phyloP scores from a whole-genome alignment of 2,329 filamentous ascomycete genomes.

The Emmonsiellopsis sp. region DNA sequence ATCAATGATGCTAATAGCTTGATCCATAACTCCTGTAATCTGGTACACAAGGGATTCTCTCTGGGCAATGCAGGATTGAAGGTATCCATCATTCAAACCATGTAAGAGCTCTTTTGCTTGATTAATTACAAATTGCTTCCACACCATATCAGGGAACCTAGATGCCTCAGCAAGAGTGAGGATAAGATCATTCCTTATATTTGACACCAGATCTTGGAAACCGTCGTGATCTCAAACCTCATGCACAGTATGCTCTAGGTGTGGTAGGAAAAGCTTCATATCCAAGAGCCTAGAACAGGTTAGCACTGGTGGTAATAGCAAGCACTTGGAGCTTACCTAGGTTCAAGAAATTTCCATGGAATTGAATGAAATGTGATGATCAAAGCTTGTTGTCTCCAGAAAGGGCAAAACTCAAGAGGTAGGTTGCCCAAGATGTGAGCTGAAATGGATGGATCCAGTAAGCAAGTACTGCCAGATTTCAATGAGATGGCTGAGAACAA shows the following conservation, averaged over 20 bases:
- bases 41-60: conserved; percentile 1
- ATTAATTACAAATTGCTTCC: conserved; percentile 3
- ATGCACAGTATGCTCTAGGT: neutral
- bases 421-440: neutral
- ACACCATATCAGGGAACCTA: conserved; percentile 2
- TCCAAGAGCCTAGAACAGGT: neutral
- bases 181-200: conserved; percentile 1
- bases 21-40: neutral
- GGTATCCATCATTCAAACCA: conserved; percentile 1
- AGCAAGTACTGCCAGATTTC: neutral
- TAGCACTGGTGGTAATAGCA: neutral
- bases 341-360: conserved; percentile 2
- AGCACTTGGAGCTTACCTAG: neutral
- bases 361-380: conserved; percentile 1
- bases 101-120: conserved; percentile 1
- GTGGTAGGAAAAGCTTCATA: neutral
- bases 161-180: conserved; percentile 3
- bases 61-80: conserved; percentile 4
- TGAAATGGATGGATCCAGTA: neutral
- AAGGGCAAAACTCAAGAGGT: neutral
- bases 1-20: neutral
- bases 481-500: neutral
- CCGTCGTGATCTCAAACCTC: neutral
- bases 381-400: conserved; percentile 3
- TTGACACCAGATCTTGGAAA: neutral